Evolutionary conservation across 768 basidiomycete genomes (phyloP).

Genomic region (Leccinum disarticulatum): DNA sequence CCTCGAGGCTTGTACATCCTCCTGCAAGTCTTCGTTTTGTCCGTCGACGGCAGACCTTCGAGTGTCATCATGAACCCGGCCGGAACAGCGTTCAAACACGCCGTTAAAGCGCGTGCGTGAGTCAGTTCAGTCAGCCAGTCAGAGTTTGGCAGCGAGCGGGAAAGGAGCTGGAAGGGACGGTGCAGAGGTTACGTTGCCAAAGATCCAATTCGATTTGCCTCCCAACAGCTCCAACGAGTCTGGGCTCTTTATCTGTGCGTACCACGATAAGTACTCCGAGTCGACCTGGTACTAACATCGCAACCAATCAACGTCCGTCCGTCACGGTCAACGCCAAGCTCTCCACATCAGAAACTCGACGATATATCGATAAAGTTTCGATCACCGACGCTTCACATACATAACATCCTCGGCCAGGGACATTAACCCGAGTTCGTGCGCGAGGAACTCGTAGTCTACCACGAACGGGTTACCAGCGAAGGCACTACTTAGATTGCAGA

Average conservation of each 20-base stretch:
- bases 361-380: constrained; percentile 74
- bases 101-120: background rate
- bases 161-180: background rate
- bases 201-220: constrained; percentile 92
- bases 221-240: constrained; percentile 94
- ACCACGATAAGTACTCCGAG: constrained; percentile 73
- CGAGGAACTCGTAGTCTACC: constrained; percentile 91
- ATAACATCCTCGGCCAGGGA: constrained; percentile 93
- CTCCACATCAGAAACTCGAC: constrained; percentile 97
- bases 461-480: constrained; percentile 54
- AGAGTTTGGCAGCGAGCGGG: background rate
- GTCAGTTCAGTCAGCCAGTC: background rate
- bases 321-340: constrained; percentile 89
- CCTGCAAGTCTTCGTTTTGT: constrained; percentile 97
- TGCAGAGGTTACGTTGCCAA: constrained; percentile 70
- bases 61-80: constrained; percentile 96
- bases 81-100: too few relatives aligned
- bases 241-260: constrained; percentile 96
- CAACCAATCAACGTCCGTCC: background rate
- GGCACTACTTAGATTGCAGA: constrained; percentile 56
- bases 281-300: constrained; percentile 77
- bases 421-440: constrained; percentile 72
- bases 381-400: constrained; percentile 92
- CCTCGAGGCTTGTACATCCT: constrained; percentile 61
- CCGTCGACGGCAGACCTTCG: constrained; percentile 96